Evolutionary conservation across 2,329 filamentous ascomycete species (phyloP), one percentile per base, ranked within the genome.

Genomic region (Colletotrichum kahawae): DNA sequence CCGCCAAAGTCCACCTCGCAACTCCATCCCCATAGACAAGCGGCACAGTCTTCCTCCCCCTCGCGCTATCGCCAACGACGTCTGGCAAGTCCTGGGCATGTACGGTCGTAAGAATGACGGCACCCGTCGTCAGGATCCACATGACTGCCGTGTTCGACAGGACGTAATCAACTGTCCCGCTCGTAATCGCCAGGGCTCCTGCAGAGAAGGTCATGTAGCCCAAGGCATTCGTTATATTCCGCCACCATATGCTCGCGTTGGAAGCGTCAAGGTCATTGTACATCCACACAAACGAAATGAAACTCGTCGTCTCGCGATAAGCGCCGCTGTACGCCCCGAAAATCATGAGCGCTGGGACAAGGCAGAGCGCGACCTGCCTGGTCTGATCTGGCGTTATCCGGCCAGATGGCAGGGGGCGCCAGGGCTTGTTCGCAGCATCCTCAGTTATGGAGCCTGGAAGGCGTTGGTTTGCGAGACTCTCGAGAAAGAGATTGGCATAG

Each of bases 401-500:
- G 4, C 80, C 79, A 7, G 80, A 78, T 5, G 80, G 78, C 5
- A 82, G 78, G 1, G 82, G 80, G 0, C 82, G 79, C 81, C 81
- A 84, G 12, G 84, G 83, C 68, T 87, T 87, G 80, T 87, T 87
- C 66, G 84, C 67, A 0, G 57, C 36, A 77, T 87, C 86, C 72
- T 87, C 86, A 1, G 75, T 60, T 10, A 85, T 77, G 4, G 84
- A 80, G 4, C 76, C 77, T 3, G 80, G 76, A 4, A 78, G 76
- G 4, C 84, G 81, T 70, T 87, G 85, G 76, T 87, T 87, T 38
- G 82, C 80, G 13, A 86, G 79, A 51, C 81, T 59, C 7, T 34
- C 5, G 1, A 60, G n/a, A 0, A 71, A 2, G 2, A 71, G 8
- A 1, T n/a, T 54, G 36, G 21, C 38, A 16, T 43, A 59, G 27